Base-by-base conservation (phyloP, 371 early-diverging fungal genomes). In the Thermomucor indicae-seudaticae region DNA sequence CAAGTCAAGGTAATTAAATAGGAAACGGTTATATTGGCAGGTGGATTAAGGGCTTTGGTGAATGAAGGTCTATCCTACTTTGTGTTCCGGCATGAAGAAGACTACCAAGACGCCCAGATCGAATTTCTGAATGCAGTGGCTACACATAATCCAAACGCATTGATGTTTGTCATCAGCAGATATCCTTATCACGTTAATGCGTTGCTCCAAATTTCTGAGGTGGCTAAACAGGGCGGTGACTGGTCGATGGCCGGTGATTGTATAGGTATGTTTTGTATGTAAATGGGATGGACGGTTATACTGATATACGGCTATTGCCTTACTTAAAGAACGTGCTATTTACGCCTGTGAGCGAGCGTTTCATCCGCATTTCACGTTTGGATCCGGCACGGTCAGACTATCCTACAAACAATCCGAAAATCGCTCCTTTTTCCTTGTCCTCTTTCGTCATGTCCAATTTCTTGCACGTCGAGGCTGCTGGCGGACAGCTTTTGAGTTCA, bases 391-490 rank as follows among this genome's bases (percentile, higher is more conserved):
- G 29, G 83, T 75, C 4, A 70, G 91, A 24, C 51, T 95, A 38
- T 74, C 81, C 12, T 95, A 85, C 55, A 57, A 75, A 42, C 72
- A 76, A 5, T 71, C 84, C 22, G 92, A 93, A 69, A 93, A 92
- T 61, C 70, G 89, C 43, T 75, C 91, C 4, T 84, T 95, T 65
- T 92, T 88, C 58, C 55, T 94, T 43, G 90, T 91, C 4, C 54
- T 95, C 19, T 89, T 86, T 54, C 75, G 91, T 10, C 94, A 95
- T 37, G 80, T 93, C 40, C 83, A 85, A 59, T 90, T 86, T 57
- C 54, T 93, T 51, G 75, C 87, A n/a, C 79, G 93, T 19, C 78
- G 87, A 41, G 95, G 96, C 6, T 94, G 95, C 67, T 95, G 96
- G 96, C 64, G 91, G 32, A 94, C 95, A 4, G 88, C 90, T 6